Base-by-base conservation (phyloP, 1,284 basidiomycete species). In the Veloboletus limbatus region DNA sequence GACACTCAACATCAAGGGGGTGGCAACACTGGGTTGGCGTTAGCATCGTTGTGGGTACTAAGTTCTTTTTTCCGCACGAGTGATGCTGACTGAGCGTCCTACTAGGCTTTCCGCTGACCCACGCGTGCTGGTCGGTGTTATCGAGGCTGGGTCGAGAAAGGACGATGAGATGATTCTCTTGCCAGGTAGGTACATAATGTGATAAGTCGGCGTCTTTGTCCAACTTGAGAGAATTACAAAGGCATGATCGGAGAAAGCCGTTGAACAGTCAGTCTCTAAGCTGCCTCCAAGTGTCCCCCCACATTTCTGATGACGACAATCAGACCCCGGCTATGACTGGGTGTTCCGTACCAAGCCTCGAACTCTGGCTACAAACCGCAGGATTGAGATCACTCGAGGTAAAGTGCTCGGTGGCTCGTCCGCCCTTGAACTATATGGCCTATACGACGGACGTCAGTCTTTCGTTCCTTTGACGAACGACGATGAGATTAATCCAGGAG, bases 301-400 rank as follows among this genome's bases (percentile, higher is more conserved):
- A 8, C 17, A 20, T 35, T 21, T 36, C 37, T 49, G 39, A 41
- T 49, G 39, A 41, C 8, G 21, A 33, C 17, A 10, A 31, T 1
- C 16, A 57, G 57, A 54, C 8, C 51, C 47, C 3, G 54, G 57
- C 10, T 54, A 54, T 36, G 57, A 57, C 30, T 48, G 55, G 51
- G 45, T 21, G 17, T 48, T 61, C 25, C 44, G 44, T 21, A 56
- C 43, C 18, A 48, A 35, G 30, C 54, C 45, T 8, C 58, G 53
- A 22, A 6, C 26, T 4, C 20, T 43, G 17, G 37, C 42, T 10
- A 37, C 45, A 11, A 37, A 50, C 8, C 54, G 44, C 34, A 39
- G 44, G 21, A 43, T 56, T 25, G 7, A 34, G 22, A 43, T 49
- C 26, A 10, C 40, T 17, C 43, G 44, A 14, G 40, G 53, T 8